These are phyloP conservation scores for Amanita pseudoporphyria DNA, from an alignment of 768 basidiomycete genomes.

Conservation along the genomic window DNA sequence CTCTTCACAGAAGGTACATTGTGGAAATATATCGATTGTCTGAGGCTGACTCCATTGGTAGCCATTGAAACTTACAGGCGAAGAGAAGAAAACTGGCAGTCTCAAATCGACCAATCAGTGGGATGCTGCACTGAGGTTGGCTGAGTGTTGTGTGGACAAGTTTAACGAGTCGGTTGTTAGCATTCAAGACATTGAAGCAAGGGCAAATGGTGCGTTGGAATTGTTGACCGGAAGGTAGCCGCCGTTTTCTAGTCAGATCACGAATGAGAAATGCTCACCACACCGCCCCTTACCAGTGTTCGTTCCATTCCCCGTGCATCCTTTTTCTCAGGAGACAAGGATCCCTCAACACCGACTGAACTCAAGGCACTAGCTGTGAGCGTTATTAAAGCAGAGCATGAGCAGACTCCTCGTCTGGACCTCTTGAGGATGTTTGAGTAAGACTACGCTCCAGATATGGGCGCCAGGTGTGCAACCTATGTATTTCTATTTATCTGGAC, in stretches of 20 bases:
- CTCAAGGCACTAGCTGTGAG: constrained; percentile 6
- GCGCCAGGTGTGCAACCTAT: too few species aligned
- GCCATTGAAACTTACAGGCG: constrained; percentile 3
- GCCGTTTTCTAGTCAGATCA: neutral
- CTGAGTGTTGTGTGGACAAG: constrained; percentile 5
- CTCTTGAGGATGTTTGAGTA: too few species aligned
- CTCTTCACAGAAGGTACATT: neutral
- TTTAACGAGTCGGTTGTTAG: constrained; percentile 7
- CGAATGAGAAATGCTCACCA: too few species aligned
- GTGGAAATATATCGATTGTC: too few species aligned
- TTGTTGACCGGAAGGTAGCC: constrained; percentile 9
- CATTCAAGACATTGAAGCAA: constrained; percentile 6
- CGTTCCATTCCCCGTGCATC: constrained; percentile 9
- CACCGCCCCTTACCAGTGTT: too few species aligned
- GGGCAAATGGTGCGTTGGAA: constrained; percentile 5
- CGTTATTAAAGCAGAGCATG: constrained; percentile 1
- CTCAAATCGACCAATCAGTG: constrained; percentile 9
- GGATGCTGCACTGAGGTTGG: constrained; percentile 9
- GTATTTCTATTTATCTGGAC: too few species aligned
- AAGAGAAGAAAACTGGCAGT: constrained; percentile 2
- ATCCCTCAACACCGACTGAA: constrained; percentile 10
- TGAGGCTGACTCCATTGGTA: constrained; percentile 1
- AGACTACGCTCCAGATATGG: too few species aligned
- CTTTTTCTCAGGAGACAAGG: constrained; percentile 7
- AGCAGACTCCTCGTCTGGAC: neutral